Base-by-base conservation (phyloP, 2,329 filamentous ascomycete species). In the Colletotrichum sp. region DNA sequence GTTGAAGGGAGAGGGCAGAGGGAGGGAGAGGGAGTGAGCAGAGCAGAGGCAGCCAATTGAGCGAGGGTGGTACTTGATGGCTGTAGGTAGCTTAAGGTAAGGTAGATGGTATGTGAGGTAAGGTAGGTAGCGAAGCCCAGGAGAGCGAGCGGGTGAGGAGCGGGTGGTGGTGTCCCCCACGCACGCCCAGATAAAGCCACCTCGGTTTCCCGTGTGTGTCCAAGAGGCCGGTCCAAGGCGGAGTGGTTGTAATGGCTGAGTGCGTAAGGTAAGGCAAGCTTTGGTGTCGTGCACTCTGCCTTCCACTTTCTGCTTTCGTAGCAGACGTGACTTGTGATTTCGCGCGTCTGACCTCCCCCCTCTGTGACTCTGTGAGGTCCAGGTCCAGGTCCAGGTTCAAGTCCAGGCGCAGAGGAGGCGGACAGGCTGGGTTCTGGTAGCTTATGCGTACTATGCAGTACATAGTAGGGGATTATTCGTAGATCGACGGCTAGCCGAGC, bases 401-500 rank as follows among this genome's bases (percentile, higher is more conserved):
- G 39, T 44, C 39, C 39, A 44, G 39, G 9, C 39, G 39, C 9
- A n/a, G 39, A 44, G 39, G 39, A 12, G 39, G 19, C 19, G n/a
- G 39, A 44, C 32, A 34, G 32, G 32, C 32, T 34, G 32, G 27
- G 27, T 29, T 6, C 27, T 29, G 27, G 27, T 29, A 29, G 27
- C 27, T 32, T 9, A 12, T 12, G 9, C 30, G 30, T 32, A 57
- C 25, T 25, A 25, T 25, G 25, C 25, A 25, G 25, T 25, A 25
- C 25, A 25, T 25, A 25, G 19, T 8, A n/a, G 59, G 59, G 29
- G 59, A 64, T 34, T 39, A 30, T 59, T 39, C 15, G 44, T 70
- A 27, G 76, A 77, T 77, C 76, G 76, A 77, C 76, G 32, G 69
- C 76, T 77, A 77, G 55, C 32, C 22, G 73, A 61, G 72, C 36